A percentile compares a stretch with the other conserved stretches of the same genome.
Conservation (phyloP, 163 green algal species). For the Scenedesmus sp. region DNA sequence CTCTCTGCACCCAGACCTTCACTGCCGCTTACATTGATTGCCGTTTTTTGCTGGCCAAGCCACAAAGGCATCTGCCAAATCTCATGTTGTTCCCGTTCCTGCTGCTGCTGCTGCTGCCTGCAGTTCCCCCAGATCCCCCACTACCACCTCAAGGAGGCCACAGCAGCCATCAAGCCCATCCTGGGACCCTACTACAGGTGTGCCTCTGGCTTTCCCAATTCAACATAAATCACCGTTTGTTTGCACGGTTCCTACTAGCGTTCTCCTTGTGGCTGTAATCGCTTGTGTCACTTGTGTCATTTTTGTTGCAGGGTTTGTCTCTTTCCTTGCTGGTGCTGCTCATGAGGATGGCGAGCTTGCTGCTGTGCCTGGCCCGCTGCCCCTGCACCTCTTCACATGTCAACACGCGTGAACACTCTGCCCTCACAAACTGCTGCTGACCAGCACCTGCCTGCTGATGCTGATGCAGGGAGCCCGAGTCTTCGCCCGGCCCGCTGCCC, state of each 20-base stretch:
- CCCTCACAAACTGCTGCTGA: not conserved
- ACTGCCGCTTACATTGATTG: not conserved
- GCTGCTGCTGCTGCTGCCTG: conserved; percentile 43
- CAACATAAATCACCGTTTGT: not conserved
- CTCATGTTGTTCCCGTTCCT: not conserved
- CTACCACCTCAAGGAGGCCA: conserved; percentile 94
- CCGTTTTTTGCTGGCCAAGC: not conserved
- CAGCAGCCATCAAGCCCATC: conserved; percentile 91
- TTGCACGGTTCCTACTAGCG: not conserved
- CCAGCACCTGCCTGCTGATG: not conserved
- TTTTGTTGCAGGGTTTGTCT: not conserved
- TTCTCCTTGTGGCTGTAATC: not conserved
- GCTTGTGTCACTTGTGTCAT: not conserved
- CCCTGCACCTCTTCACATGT: not conserved
- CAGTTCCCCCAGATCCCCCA: conserved; percentile 95
- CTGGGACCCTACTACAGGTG: conserved; percentile 80
- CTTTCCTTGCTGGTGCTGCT: conserved; percentile 2
- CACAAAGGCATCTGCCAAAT: not conserved
- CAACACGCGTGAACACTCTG: too few species aligned
- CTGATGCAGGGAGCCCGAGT: conserved; percentile 19
- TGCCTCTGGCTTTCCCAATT: not conserved
- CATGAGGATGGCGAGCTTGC: not conserved
- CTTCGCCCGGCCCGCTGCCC: conserved; percentile 78
- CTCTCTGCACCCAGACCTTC: not conserved
- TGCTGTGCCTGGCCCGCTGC: too few species aligned